These are phyloP conservation scores for Gardenia jasminoides DNA, from an alignment of 257 asterid genomes.

Conservation along the genomic window DNA sequence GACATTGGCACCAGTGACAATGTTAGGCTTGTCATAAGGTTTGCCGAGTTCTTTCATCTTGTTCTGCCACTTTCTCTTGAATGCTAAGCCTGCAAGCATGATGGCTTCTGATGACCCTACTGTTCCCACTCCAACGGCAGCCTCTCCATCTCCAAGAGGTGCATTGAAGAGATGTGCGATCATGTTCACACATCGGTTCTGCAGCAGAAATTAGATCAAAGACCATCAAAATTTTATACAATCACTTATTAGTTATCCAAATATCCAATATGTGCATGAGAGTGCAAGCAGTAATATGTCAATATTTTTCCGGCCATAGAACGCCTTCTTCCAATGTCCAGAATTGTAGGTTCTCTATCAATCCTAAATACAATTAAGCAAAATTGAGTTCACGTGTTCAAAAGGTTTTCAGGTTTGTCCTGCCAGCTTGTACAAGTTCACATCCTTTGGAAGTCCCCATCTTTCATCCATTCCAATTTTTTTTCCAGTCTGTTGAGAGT, in stretches of 20 bases:
- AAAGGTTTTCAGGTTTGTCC: not conserved
- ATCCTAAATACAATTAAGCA: not conserved
- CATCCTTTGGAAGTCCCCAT: no score
- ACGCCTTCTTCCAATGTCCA: no score
- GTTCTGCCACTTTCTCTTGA: conserved; percentile 91
- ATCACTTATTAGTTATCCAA: not conserved
- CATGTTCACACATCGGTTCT: conserved; percentile 92
- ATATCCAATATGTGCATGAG: not conserved
- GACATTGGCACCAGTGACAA: conserved; percentile 93
- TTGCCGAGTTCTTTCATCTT: conserved; percentile 71
- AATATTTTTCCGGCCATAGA: not conserved
- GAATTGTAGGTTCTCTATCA: not conserved
- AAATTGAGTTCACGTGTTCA: not conserved
- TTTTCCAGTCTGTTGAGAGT: no score
- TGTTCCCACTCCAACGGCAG: conserved; percentile 88
- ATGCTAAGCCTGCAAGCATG: conserved; percentile 92
- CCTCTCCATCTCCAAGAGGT: conserved; percentile 67
- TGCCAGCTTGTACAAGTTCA: not conserved
- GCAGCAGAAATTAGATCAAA: not conserved
- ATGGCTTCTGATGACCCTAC: conserved; percentile 96
- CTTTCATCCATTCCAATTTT: no score
- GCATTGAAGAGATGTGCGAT: conserved; percentile 89
- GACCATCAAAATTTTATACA: not conserved
- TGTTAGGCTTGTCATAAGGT: conserved; percentile 85
- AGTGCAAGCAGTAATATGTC: not conserved